Base-by-base conservation (phyloP, 1,139 yeast species). In the Spencermartinsiella ligniputridi region DNA sequence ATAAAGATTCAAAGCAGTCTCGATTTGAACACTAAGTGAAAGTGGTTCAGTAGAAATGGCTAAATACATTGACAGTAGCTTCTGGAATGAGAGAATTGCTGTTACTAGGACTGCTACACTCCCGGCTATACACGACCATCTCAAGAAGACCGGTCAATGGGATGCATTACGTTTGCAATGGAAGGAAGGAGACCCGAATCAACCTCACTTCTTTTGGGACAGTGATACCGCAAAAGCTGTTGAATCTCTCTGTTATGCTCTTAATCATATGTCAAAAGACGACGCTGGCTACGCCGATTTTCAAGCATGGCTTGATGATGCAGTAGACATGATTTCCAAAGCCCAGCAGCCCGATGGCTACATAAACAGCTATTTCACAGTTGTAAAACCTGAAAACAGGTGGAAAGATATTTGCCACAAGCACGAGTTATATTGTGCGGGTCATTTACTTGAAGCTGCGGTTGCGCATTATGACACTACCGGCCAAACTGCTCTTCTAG, bases 291-390 rank as follows among this genome's bases (percentile, higher is more conserved):
- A 27, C 16, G 18, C 22, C 6, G 24, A 25, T 8, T 41, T 41
- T 27, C 45, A 51, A 29, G 39, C 40, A 11, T 34, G 42, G 36
- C 52, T 55, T 35, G 37, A 30, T 2, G 48, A 37, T 9, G 56
- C 61, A 55, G 50, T 57, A 12, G 52, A 56, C 2, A 56, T 57
- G 63, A 49, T 57, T 18, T 40, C 47, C 19, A 54, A 49, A 35
- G 60, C 60, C 11, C 63, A 58, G 43, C 53, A 53, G 24, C 56
- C 56, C 8, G 59, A 58, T 44, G 63, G 63, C 8, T 59, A 59
- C 29, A 43, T 58, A 18, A 58, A 58, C 41, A 46, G 52, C 27
- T 56, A 56, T 36, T 58, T 49, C 42, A 53, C 57, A 11, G 57
- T 55, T 25, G 51, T 58, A n/a, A 44, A 51, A 19, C 62, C 62